Base-by-base conservation (phyloP, 1,284 basidiomycete genomes). In the Papiliotrema laurentii region DNA sequence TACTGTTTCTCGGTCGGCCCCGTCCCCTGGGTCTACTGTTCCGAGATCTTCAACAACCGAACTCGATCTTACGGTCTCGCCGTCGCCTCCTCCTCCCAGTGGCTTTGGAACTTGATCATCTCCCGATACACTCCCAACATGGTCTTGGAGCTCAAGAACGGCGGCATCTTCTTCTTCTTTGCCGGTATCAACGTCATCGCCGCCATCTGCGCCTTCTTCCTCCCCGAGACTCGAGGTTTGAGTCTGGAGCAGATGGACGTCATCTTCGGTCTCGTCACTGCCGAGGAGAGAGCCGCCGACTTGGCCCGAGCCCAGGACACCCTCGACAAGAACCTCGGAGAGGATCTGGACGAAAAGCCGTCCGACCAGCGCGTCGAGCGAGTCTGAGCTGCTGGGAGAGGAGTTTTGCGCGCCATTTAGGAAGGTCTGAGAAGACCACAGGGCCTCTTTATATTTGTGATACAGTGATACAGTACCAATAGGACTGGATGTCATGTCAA, bases 31-130 rank as follows among this genome's bases (percentile, higher is more conserved):
- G 54, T 59, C 42, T 57, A 59, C 51, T 64, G 64, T 50, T 76
- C 84, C 11, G 86, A 89, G 67, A 87, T 89, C 63, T 88, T 89
- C 79, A 85, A 84, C 18, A 89, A 85, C 24, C 75, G 84, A 36
- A 87, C 86, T 5, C 77, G 86, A 48, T 83, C 86, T 63, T 86
- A 84, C 60, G 87, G 86, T 34, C 75, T 88, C 41, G 80, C 83
- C 0, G 72, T 80, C 2, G 86, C 82, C 0, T 81, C 82, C 43
- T 80, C 80, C 9, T 79, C 83, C 1, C 87, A 88, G 56, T 89
- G 86, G 61, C 72, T 88, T 3, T 88, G 80, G 79, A 88, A 87
- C 71, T 87, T 86, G 55, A 81, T 82, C 47, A 77, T 86, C 21
- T 75, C 82, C 6, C 83, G 83, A 66, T 76, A 81, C 26, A 86